Percentiles rank a stretch among this genome's conserved stretches.
These are phyloP conservation scores for Asterophora lycoperdoides DNA, from an alignment of 768 basidiomycete species.

Conservation along the genomic window DNA sequence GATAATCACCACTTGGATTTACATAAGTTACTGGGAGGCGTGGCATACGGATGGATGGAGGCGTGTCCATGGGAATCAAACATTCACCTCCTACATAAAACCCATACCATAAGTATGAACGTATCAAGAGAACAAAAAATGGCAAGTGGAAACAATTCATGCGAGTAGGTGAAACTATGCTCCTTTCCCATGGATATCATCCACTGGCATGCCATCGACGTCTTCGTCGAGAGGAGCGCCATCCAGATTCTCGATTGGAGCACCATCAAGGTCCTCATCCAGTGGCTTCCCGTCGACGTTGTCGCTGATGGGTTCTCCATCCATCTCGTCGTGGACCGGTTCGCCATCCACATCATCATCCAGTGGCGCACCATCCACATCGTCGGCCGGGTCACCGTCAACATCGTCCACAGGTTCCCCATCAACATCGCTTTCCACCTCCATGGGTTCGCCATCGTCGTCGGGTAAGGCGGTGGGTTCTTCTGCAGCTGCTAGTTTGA, in stretches of 20 bases:
- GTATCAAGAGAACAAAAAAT: no score
- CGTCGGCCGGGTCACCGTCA: conserved; percentile 40
- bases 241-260: conserved; percentile 32
- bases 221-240: conserved; percentile 29
- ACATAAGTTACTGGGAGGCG: background rate
- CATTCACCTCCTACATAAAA: no score
- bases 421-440: conserved; percentile 33
- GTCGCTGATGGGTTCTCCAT: conserved; percentile 25
- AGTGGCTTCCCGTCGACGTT: conserved; percentile 45
- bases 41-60: no score
- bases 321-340: conserved; percentile 26
- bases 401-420: conserved; percentile 42
- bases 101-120: no score
- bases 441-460: conserved; percentile 29
- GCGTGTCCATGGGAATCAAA: conserved; percentile 1
- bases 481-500: conserved; percentile 57
- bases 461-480: conserved; percentile 19
- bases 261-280: conserved; percentile 38
- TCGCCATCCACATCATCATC: conserved; percentile 48
- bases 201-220: conserved; percentile 23
- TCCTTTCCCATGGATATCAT: background rate
- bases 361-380: conserved; percentile 31
- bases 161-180: no score
- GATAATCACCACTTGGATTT: background rate
- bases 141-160: no score